These are phyloP conservation scores for Nannochloropsis oceanica DNA, from an alignment of 108 stramenopile genomes.

Conservation along the genomic window DNA sequence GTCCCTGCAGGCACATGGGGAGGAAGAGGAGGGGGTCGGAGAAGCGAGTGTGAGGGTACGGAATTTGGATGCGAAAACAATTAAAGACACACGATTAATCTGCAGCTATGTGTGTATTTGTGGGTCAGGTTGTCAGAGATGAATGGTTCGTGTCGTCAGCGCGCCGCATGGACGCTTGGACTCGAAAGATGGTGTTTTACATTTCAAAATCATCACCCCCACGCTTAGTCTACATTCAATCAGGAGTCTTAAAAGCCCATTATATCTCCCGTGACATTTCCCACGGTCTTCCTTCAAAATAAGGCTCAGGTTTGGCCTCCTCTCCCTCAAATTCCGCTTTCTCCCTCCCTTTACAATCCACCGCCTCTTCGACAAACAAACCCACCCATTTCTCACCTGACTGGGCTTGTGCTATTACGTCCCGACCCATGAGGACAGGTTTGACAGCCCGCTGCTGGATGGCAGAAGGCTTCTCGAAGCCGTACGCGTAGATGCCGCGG, in stretches of 20 bases:
- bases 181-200: constrained; percentile 93
- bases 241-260: too few species aligned
- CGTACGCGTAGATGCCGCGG: constrained; percentile 53
- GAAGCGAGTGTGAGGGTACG: background rate
- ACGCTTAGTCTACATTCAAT: background rate
- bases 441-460: constrained; percentile 53
- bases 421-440: constrained; percentile 46
- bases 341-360: background rate
- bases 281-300: too few species aligned
- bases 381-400: constrained; percentile 34
- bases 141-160: constrained; percentile 44
- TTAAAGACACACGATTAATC: constrained; percentile 6
- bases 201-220: constrained; percentile 3
- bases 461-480: constrained; percentile 55
- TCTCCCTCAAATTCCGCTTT: background rate
- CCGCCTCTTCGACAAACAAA: background rate
- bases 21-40: background rate
- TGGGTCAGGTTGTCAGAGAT: constrained; percentile 54
- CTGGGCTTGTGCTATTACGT: constrained; percentile 54
- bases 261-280: too few species aligned
- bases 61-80: background rate
- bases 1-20: constrained; percentile 27
- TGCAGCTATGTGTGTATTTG: background rate
- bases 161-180: constrained; percentile 64
- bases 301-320: background rate